These are phyloP conservation scores for Raphanus raphanistrum DNA, from an alignment of 345 rosid species.

Conservation along the genomic window DNA sequence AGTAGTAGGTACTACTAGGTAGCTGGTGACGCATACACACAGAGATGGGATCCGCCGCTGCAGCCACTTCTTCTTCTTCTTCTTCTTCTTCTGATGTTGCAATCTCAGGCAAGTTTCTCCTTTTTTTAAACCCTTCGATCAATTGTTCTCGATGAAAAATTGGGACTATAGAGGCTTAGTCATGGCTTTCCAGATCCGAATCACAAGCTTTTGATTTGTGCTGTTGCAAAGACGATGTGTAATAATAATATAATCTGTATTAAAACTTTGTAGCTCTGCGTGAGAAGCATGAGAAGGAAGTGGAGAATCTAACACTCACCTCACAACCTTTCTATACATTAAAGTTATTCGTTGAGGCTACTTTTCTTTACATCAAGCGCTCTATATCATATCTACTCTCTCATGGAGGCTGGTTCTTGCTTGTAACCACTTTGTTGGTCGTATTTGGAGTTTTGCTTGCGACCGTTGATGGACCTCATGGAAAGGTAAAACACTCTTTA, in stretches of 20 bases:
- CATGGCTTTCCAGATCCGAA: conserved; percentile 27
- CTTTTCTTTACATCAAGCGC: conserved; percentile 55
- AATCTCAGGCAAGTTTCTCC: conserved; percentile 36
- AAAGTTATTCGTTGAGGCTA: conserved; percentile 63
- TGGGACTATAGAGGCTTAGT: neutral
- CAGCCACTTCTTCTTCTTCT: neutral
- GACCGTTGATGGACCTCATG: conserved; percentile 83
- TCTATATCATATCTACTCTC: conserved; percentile 55
- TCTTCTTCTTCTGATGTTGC: conserved; percentile 25
- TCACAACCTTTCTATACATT: conserved; percentile 74
- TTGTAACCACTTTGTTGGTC: conserved; percentile 40
- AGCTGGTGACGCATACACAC: neutral
- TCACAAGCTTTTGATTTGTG: conserved; percentile 5
- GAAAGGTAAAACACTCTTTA: conserved; percentile 52
- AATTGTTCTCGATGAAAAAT: neutral
- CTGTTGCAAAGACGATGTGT: no score
- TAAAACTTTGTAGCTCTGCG: conserved; percentile 48
- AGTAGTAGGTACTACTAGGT: conserved; percentile 15
- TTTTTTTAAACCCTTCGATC: neutral
- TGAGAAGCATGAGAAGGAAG: conserved; percentile 63
- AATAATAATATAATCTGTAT: neutral
- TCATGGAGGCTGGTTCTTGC: conserved; percentile 76
- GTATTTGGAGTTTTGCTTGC: conserved; percentile 49
- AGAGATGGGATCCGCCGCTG: conserved; percentile 38
- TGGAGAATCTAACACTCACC: conserved; percentile 67